A percentile compares a stretch with the other conserved stretches of the same genome.
phyloP scores from a whole-genome alignment of 768 basidiomycete genomes.

The Boletus barrowsii region DNA sequence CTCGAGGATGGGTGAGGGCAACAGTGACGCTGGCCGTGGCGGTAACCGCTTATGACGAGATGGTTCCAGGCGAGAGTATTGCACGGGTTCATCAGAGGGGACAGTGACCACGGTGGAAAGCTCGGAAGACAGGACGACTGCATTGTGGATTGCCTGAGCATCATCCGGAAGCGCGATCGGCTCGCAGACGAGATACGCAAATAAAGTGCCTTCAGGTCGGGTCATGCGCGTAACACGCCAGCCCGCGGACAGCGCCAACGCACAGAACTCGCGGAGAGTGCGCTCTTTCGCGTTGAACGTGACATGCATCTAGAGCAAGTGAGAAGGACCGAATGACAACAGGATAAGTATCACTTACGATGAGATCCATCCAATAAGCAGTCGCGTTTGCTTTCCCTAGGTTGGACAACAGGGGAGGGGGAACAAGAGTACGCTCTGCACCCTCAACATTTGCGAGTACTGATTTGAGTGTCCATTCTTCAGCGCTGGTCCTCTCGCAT shows the following conservation, averaged over 20 bases:
- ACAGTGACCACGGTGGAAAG: constrained; percentile 14
- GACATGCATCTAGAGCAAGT: constrained; percentile 55
- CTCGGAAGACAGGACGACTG: constrained; percentile 15
- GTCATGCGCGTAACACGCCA: constrained; percentile 61
- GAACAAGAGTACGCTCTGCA: constrained; percentile 50
- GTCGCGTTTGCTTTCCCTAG: constrained; percentile 66
- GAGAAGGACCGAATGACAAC: not conserved
- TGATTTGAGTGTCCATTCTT: constrained; percentile 28
- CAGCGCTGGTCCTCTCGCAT: not conserved
- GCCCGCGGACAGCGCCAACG: constrained; percentile 52
- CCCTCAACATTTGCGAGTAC: constrained; percentile 46
- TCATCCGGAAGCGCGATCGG: constrained; percentile 52
- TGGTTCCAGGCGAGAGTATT: not conserved
- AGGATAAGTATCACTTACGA: constrained; percentile 37
- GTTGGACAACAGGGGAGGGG: constrained; percentile 67
- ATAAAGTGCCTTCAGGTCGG: constrained; percentile 58
- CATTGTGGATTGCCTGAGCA: constrained; percentile 22
- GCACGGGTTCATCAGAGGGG: constrained; percentile 4
- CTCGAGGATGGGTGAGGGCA: constrained; percentile 34
- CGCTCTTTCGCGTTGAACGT: constrained; percentile 69
- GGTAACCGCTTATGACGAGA: constrained; percentile 9
- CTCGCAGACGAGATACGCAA: constrained; percentile 68
- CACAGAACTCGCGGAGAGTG: constrained; percentile 60
- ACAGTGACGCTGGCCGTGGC: constrained; percentile 6
- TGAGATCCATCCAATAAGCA: constrained; percentile 70